Evolutionary conservation across 805 yeast genomes (phyloP).

Genomic region (Brettanomyces anomalus): DNA sequence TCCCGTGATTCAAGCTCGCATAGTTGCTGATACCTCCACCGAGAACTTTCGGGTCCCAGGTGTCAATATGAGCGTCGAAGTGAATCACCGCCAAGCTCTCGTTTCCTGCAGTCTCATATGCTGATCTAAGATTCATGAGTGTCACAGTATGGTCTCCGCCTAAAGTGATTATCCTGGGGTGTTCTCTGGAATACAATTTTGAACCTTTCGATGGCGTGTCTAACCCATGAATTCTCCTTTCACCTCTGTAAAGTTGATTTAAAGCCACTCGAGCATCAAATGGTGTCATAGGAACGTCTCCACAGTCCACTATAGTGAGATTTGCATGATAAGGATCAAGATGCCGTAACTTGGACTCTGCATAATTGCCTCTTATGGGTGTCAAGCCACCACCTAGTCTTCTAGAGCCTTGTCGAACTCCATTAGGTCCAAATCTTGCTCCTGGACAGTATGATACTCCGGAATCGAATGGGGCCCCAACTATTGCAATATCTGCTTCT

Average conservation of each 20-base stretch:
- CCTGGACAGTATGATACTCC: constrained; percentile 50
- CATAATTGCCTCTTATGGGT: constrained; percentile 29
- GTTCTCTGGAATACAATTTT: constrained; percentile 7
- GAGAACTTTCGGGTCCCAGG: constrained; percentile 56
- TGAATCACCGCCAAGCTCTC: constrained; percentile 45
- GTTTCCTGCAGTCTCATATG: constrained; percentile 38
- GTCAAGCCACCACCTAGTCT: constrained; percentile 34
- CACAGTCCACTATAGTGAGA: constrained; percentile 42
- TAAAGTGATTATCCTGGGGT: constrained; percentile 35
- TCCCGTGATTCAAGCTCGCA: constrained; percentile 52
- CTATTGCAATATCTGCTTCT: constrained; percentile 41
- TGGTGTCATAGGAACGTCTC: constrained; percentile 55
- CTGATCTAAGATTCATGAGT: constrained; percentile 41
- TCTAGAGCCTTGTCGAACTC: constrained; percentile 33
- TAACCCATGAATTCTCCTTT: constrained; percentile 38
- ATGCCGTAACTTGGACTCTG: constrained; percentile 26
- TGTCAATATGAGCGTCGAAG: constrained; percentile 63
- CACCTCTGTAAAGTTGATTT: constrained; percentile 47
- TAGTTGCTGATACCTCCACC: constrained; percentile 58
- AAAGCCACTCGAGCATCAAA: constrained; percentile 49
- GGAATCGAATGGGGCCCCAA: constrained; percentile 54
- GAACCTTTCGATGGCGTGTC: constrained; percentile 12
- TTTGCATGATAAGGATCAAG: constrained; percentile 36
- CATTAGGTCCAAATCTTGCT: constrained; percentile 51
- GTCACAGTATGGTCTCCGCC: constrained; percentile 59